phyloP scores from a whole-genome alignment of 345 rosid genomes.

The Syzygium aqueum region DNA sequence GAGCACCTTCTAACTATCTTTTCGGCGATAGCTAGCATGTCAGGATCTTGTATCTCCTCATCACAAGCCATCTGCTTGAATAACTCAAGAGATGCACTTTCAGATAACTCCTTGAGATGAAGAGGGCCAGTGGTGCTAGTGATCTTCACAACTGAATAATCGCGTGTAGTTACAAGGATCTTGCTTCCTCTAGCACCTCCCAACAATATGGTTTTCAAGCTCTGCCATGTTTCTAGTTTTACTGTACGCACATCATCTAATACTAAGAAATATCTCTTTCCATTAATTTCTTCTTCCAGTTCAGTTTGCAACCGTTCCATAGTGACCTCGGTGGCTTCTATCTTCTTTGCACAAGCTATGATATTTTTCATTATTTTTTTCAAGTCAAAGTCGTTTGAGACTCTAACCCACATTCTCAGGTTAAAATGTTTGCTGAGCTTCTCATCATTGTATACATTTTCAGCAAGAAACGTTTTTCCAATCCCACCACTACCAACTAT shows the following conservation, averaged over 20 bases:
- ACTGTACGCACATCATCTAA: not conserved
- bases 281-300: accelerated
- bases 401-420: too few species aligned
- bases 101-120: not conserved
- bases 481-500: too few species aligned
- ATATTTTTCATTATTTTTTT: too few species aligned
- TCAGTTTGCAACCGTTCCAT: accelerated
- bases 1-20: not conserved
- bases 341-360: accelerated
- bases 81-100: not conserved
- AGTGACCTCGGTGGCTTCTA: accelerated
- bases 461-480: too few species aligned
- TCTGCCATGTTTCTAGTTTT: accelerated
- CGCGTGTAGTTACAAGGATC: not conserved
- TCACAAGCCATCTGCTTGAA: not conserved
- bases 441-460: too few species aligned
- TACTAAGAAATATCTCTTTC: not conserved
- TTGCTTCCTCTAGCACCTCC: not conserved
- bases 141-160: accelerated
- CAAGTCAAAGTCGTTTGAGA: too few species aligned
- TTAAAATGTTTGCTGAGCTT: too few species aligned
- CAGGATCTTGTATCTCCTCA: not conserved
- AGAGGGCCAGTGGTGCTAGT: accelerated
- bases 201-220: not conserved
- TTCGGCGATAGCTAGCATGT: not conserved